Percentiles rank a stretch among this genome's conserved stretches.
Conservation (phyloP, 2,329 filamentous ascomycete genomes). For the Aspergillus flavus region DNA sequence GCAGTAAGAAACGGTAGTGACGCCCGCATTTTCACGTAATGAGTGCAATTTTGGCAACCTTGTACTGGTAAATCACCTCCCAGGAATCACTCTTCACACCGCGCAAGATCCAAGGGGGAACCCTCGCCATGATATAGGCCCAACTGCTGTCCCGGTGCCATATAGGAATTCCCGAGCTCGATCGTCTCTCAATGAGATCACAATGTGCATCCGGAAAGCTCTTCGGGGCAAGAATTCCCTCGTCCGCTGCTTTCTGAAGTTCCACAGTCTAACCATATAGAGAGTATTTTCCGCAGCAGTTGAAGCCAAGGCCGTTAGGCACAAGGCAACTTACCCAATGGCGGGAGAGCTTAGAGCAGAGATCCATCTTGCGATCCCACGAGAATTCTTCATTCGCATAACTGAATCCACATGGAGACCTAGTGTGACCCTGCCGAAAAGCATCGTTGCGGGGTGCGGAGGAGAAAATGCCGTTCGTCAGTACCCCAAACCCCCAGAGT, state of each 20-base stretch:
- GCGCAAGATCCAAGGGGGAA: not conserved
- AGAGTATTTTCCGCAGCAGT: not conserved
- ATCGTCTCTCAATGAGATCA: not conserved
- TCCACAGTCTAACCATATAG: not conserved
- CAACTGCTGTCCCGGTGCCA: not conserved
- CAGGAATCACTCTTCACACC: not conserved
- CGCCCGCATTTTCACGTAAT: not conserved
- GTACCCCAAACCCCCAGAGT: not conserved
- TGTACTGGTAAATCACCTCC: not conserved
- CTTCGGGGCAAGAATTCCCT: not conserved
- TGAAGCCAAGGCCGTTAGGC: not conserved
- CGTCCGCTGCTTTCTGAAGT: not conserved
- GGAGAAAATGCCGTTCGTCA: not conserved
- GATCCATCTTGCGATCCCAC: not conserved
- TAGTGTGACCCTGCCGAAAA: not conserved
- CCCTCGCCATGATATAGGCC: not conserved
- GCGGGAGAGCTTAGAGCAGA: not conserved
- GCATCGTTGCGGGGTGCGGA: not conserved
- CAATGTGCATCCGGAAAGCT: not conserved
- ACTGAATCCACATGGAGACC: not conserved
- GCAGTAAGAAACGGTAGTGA: slow-evolving; percentile 3
- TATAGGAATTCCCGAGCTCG: not conserved
- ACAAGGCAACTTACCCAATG: not conserved
- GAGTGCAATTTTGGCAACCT: not conserved
- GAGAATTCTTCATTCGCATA: not conserved